Evolutionary conservation across 1,284 basidiomycete genomes (phyloP), one percentile per base, ranked within the genome.

Genomic region (Polyporus tsugae): DNA sequence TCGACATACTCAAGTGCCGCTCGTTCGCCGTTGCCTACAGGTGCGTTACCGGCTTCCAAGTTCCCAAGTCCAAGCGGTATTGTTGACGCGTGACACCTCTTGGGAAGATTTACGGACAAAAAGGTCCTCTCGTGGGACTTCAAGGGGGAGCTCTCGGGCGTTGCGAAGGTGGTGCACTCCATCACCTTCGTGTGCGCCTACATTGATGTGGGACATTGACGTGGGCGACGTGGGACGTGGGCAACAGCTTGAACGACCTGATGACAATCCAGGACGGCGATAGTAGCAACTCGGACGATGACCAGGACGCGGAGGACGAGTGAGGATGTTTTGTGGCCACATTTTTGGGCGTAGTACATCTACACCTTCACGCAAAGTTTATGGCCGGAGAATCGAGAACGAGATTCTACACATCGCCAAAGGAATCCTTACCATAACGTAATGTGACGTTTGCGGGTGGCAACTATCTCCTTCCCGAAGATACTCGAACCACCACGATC

Each of bases 1-100:
- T 97, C 70, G 94, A 95, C 76, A 80, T 96, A 66, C 80, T 97
- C 70, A 95, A 94, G 78, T 91, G 95, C 72, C 89, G 95, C 42
- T 91, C 91, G 35, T 89, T 96, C 53, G 89, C 86, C 5, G 95
- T 96, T 0, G 78, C 87, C 0, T 86, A 90, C 74, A 79, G 79
- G 94, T 95, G 73, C 66, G 88, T 83, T 38, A 33, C n/a, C 1
- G 33, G 38, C 13, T 15, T 25, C 13, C 22, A 25, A 13, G 4
- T 15, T 6, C 13, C 19, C 2, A 44, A 6, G 15, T 29, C 10
- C 17, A 6, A 19, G 35, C 19, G 35, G 10, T 10, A 59, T 60
- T 5, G 60, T 58, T 11, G 22, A 63, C 22, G 22, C 22, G 10
- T 29, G n/a, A 25, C 91, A 35, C 29, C 89, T 96, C 52, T 4